Base-by-base conservation (phyloP, 352 stramenopile genomes). In the Globisporangium viniferum region DNA sequence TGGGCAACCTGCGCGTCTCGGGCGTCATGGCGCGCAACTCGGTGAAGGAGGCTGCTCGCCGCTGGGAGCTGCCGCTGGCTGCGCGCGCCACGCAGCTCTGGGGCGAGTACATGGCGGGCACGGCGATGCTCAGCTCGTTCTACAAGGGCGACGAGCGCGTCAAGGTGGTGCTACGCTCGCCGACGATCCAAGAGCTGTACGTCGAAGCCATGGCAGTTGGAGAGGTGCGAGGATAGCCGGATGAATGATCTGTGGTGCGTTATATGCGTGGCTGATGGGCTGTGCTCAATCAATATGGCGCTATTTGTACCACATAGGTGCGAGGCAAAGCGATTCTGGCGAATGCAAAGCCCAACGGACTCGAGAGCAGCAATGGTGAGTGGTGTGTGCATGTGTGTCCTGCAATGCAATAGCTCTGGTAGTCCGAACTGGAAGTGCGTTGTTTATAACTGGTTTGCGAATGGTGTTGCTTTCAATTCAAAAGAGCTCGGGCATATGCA, bases 91-190 rank as follows among this genome's bases (percentile, higher is more conserved):
- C 79, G 48, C 86, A 79, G 31, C 63, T 93, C 44, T 96, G 88
- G 88, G 84, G 74, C n/a, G 86, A 96, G 70, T 96, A 96, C 74
- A 96, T 96, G 88, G 84, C 77, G 6, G 88, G 86, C 54, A 91
- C 83, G 12, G 75, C 75, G 59, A 96, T 96, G 88, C 70, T 94
- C n/a, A 91, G 86, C 73, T 87, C 88, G 5, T 93, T 96, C 70
- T 94, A 86, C 70, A 96, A 96, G 67, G 84, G 85, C 64, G 85
- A 96, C 65, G 88, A 96, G 74, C 88, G 88, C 58, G 75, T 96
- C 66, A 92, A 93, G 66, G 68, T 89, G 76, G 75, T 80, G 59
- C 73, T 95, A 46, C 86, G 79, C 31, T 86, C 83, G 57, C 74
- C 77, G n/a, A 72, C 75, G 62, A 83, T 90, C 33, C 79, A 82